Evolutionary conservation across 2,329 filamentous ascomycete species (phyloP), one percentile per base, ranked within the genome.

Genomic region (Colletotrichum tabaci): DNA sequence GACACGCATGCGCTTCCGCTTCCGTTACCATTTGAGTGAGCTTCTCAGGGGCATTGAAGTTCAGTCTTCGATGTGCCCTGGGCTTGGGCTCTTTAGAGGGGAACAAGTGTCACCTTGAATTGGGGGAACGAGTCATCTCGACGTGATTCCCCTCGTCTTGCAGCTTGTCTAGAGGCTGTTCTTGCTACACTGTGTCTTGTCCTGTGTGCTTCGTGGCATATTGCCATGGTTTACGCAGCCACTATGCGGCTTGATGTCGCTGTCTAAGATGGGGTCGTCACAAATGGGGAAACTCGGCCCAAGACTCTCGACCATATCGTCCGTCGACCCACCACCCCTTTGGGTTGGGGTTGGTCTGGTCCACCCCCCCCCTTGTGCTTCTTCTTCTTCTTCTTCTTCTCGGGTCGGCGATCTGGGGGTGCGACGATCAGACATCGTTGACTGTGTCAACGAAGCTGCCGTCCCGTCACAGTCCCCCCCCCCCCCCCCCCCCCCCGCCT

Each of bases 1-100:
- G 66, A 72, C 66, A 61, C 66, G 69, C 69, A 65, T 40, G 61
- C 66, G 47, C 70, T 71, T 61, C 66, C 66, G 57, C 66, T 55
- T 56, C 70, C 60, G 30, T 35, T 35, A 35, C 30, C 8, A 9
- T 49, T 65, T 60, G 49, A 71, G 61, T 65, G 50, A 66, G 66
- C 55, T 60, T 40, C 65, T 63, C 68, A 58, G 52, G 58, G 35
- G 42, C n/a, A n/a, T 52, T n/a, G 35, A 35, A 35, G 30, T n/a
- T 60, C 46, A 10, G 35, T 53, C 64, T n/a, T 44, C 46, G 23
- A 53, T 46, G 47, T 66, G n/a, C 64, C 58, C 58, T 49, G 65
- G 30, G 55, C 30, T 35, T 35, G 30, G 30, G 30, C 9, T 35
- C 8, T 35, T 35, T 8, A 35, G 30, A 8, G 8, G 30, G 7